Base-by-base conservation (phyloP, 2,329 filamentous ascomycete species). In the Hirsutella rhossiliensis region DNA sequence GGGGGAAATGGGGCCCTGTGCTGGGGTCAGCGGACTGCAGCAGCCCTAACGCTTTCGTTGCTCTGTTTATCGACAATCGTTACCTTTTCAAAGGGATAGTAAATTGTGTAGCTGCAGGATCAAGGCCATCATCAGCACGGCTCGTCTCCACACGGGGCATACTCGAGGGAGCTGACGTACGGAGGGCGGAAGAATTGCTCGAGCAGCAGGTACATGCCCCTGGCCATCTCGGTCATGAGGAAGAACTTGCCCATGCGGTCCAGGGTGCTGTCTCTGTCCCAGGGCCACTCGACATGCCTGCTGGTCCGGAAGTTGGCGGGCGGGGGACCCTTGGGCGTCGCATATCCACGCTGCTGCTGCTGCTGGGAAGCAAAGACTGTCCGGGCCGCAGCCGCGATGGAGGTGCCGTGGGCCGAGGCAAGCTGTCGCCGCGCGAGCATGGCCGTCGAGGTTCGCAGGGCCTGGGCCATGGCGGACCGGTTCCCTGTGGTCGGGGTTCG, bases 151-250 rank as follows among this genome's bases (percentile, higher is more conserved):
- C n/a, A n/a, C n/a, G n/a, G n/a, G n/a, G n/a, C n/a, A n/a, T n/a
- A n/a, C n/a, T 11, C 15, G 4, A 19, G 18, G n/a, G 32, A 15
- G 13, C 5, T 11, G 40, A 88, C 88, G 76, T 76, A 97, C 85
- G 92, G 89, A 69, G 90, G 87, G 66, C 92, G 76, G 75, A 98
- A 97, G 78, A 84, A 98, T 73, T 98, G 90, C 77, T 98, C 92
- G 62, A 98, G 63, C 66, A 92, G 80, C 54, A 98, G 82, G 62
- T 96, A 98, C 92, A 98, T 97, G 66, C 92, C 92, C 61, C 92
- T 81, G 64, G 87, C 76, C 84, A 97, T 92, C 75, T 98, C 92
- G 43, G 85, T 82, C 74, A 97, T 71, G 62, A 98, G 76, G 70
- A 98, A 98, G 74, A 88, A 97, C 63, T 89, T 92, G 55, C 86